A percentile compares a stretch with the other conserved stretches of the same genome.
Evolutionary conservation across 139 green algal genomes (phyloP).

Genomic region (Deuterostichococcus epilithicus): DNA sequence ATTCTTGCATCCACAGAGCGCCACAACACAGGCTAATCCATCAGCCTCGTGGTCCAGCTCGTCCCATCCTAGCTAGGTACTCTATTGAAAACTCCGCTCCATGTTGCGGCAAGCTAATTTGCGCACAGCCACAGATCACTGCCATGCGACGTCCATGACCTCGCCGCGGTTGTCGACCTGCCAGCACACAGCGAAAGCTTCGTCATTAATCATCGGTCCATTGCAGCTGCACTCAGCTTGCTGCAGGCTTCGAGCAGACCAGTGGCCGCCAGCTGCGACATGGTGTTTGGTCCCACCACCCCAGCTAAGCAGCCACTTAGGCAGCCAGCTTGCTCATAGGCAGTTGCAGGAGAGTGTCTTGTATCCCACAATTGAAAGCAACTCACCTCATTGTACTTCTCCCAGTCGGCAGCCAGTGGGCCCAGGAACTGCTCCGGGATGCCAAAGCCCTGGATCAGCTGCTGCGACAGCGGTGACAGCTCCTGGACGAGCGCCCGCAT

Average conservation of each 20-base stretch:
- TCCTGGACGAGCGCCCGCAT: conserved; percentile 33
- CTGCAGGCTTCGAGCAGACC: too few relatives aligned
- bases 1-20: too few relatives aligned
- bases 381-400: conserved; percentile 76
- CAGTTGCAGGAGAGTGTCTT: too few relatives aligned
- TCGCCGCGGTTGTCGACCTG: conserved; percentile 54
- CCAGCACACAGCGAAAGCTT: background rate
- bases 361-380: too few relatives aligned
- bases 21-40: too few relatives aligned
- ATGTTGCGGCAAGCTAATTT: background rate
- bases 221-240: conserved; percentile 50
- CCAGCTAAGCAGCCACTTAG: too few relatives aligned
- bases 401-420: conserved; percentile 83
- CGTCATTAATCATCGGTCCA: conserved; percentile 2
- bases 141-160: conserved; percentile 26
- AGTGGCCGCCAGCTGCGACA: too few relatives aligned
- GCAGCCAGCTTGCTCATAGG: too few relatives aligned
- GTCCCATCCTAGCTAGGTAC: too few relatives aligned
- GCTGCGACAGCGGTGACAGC: conserved; percentile 38
- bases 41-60: too few relatives aligned
- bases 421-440: conserved; percentile 82
- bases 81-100: background rate
- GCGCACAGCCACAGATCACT: too few relatives aligned
- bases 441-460: conserved; percentile 71
- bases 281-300: too few relatives aligned